phyloP scores from a whole-genome alignment of 805 yeast species.

The Ogataea haglerorum region DNA sequence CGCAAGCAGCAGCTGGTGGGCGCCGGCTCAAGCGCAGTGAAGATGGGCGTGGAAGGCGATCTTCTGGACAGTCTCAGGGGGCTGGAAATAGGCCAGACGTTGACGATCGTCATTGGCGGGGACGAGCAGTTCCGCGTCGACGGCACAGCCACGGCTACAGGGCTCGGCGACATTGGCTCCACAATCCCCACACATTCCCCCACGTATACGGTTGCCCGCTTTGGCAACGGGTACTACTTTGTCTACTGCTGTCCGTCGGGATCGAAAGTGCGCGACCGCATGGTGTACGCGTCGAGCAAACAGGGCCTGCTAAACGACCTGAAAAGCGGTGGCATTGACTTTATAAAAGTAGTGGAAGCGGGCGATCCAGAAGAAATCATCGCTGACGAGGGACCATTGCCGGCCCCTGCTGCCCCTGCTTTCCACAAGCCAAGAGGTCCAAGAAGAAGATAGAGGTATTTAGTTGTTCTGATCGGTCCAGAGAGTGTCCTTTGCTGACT shows the following conservation, averaged over 20 bases:
- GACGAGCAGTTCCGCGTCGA: constrained; percentile 17
- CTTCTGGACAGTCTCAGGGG: constrained; percentile 5
- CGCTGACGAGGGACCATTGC: constrained; percentile 35
- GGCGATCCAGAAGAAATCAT: constrained; percentile 74
- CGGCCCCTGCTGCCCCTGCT: constrained; percentile 21
- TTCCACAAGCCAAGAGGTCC: constrained; percentile 72
- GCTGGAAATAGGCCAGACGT: constrained; percentile 4
- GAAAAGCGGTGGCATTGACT: constrained; percentile 35
- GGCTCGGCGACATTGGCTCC: constrained; percentile 25
- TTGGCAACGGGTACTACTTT: constrained; percentile 43
- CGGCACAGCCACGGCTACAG: constrained; percentile 2
- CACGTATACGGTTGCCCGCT: constrained; percentile 56
- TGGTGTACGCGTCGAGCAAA: constrained; percentile 86
- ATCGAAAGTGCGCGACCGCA: constrained; percentile 83
- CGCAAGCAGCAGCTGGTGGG: constrained; percentile 22
- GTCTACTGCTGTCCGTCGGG: constrained; percentile 89
- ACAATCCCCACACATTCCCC: constrained; percentile 43
- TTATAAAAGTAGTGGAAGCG: constrained; percentile 56
- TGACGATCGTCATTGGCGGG: constrained; percentile 13
- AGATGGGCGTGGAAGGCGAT: constrained; percentile 9
- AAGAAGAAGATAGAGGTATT: constrained; percentile 40
- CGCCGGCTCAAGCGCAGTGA: constrained; percentile 16
- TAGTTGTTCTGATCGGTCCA: constrained; percentile 5
- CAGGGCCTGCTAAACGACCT: constrained; percentile 54
- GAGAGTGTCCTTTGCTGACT: constrained; percentile 9